Evolutionary conservation across 1,139 yeast species (phyloP).

Genomic region (Tardiomyces blankii): DNA sequence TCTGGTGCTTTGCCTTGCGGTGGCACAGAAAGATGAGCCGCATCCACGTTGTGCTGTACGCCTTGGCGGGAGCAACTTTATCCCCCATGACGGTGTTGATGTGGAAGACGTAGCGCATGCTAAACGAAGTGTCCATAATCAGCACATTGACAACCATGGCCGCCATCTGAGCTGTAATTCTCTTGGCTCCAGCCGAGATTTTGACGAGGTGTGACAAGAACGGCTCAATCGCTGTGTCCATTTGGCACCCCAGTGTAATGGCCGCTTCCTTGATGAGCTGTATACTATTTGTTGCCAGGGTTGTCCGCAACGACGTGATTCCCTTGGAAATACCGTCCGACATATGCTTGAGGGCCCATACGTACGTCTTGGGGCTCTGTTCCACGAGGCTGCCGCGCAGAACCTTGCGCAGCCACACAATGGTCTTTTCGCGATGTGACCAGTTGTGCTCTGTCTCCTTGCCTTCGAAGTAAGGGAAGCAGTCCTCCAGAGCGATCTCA

Average conservation of each 20-base stretch:
- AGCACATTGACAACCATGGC: constrained; percentile 55
- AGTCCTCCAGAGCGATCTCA: constrained; percentile 26
- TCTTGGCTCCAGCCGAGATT: constrained; percentile 65
- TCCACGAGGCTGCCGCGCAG: constrained; percentile 45
- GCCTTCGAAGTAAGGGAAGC: constrained; percentile 42
- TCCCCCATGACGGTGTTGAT: constrained; percentile 49
- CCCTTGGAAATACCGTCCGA: constrained; percentile 62
- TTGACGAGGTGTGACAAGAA: constrained; percentile 48
- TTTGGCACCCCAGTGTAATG: constrained; percentile 33
- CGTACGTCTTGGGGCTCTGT: constrained; percentile 34
- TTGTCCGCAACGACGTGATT: constrained; percentile 66
- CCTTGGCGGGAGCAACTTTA: constrained; percentile 59
- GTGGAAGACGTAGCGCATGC: constrained; percentile 41
- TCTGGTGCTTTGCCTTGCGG: constrained; percentile 3
- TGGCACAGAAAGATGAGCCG: constrained; percentile 40
- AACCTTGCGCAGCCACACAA: constrained; percentile 46
- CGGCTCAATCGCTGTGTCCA: constrained; percentile 57
- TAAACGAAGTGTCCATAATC: constrained; percentile 43
- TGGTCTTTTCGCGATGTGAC: constrained; percentile 56
- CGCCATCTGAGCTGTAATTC: constrained; percentile 68
- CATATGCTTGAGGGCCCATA: constrained; percentile 33
- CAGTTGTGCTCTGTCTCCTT: constrained; percentile 89
- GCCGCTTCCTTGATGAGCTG: constrained; percentile 69
- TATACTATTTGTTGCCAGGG: constrained; percentile 66
- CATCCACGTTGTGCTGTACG: constrained; percentile 61